These are phyloP conservation scores for Ceratorhiza oryzae-sativae DNA, from an alignment of 1,284 basidiomycete genomes.

Conservation along the genomic window DNA sequence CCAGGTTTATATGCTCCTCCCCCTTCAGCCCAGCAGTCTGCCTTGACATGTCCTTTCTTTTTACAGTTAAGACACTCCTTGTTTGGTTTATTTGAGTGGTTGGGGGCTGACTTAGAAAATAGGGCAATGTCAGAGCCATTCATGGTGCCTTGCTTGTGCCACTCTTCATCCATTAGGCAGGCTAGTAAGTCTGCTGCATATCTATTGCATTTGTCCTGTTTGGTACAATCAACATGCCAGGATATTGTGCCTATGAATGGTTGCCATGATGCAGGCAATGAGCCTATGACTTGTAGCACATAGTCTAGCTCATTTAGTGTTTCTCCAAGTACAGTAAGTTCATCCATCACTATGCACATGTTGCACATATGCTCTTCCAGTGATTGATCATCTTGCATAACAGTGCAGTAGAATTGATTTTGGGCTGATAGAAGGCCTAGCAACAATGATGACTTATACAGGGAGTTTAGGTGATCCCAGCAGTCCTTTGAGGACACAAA, in stretches of 20 bases:
- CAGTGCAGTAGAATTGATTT: slow-evolving; percentile 2
- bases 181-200: slow-evolving; percentile 11
- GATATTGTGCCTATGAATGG: slow-evolving; percentile 12
- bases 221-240: slow-evolving; percentile 1
- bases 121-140: background rate
- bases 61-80: slow-evolving; percentile 4
- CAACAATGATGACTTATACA: slow-evolving; percentile 7
- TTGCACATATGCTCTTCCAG: slow-evolving; percentile 25
- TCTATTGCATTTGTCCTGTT: background rate
- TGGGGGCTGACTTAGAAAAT: background rate
- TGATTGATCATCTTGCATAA: slow-evolving; percentile 11
- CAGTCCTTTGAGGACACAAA: background rate
- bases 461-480: slow-evolving; percentile 10
- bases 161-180: slow-evolving; percentile 10
- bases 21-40: slow-evolving; percentile 2
- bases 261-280: slow-evolving; percentile 5
- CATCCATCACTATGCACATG: slow-evolving; percentile 1
- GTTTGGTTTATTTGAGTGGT: background rate
- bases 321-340: slow-evolving; percentile 3
- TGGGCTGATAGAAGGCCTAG: background rate
- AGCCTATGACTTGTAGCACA: slow-evolving; percentile 2
- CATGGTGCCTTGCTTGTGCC: background rate
- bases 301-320: slow-evolving; percentile 3
- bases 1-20: slow-evolving; percentile 12
- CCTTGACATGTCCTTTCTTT: background rate